Percentiles rank a stretch among this genome's conserved stretches.
These are phyloP conservation scores for Dispira simplex DNA, from an alignment of 192 early-diverging fungal species.

Conservation along the genomic window DNA sequence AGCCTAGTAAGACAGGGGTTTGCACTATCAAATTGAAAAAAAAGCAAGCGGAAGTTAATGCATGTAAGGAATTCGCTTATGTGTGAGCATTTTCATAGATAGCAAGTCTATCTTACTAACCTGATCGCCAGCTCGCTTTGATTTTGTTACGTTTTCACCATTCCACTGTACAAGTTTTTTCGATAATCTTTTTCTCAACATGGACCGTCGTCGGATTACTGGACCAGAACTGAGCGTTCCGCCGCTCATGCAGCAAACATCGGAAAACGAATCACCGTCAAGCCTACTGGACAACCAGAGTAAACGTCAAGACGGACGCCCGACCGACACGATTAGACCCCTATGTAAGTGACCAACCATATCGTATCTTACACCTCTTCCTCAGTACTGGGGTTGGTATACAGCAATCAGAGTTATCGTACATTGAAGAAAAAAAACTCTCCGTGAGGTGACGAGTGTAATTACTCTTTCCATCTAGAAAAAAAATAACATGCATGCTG, in stretches of 20 bases:
- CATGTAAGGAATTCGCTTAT: too few species aligned
- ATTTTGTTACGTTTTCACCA: too few species aligned
- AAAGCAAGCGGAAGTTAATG: too few species aligned
- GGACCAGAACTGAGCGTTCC: slow-evolving; percentile 9
- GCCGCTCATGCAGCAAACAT: background rate
- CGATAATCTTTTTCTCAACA: background rate
- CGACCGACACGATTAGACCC: background rate
- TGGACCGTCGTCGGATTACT: slow-evolving; percentile 10
- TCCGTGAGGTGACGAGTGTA: background rate
- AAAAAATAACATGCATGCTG: background rate
- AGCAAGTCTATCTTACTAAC: too few species aligned
- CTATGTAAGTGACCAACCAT: background rate
- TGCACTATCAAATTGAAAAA: too few species aligned
- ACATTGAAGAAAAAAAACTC: background rate
- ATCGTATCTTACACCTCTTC: background rate
- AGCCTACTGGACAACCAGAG: background rate
- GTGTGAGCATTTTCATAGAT: too few species aligned
- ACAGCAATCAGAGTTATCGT: background rate
- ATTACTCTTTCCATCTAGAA: too few species aligned
- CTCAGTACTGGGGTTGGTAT: background rate
- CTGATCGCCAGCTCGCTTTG: too few species aligned
- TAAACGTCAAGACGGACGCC: slow-evolving; percentile 1
- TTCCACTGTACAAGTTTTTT: too few species aligned
- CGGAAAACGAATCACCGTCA: background rate
- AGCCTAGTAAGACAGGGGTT: too few species aligned